Evolutionary conservation across 129 eudicot genomes (phyloP).

Genomic region (Flaveria ramosissima): DNA sequence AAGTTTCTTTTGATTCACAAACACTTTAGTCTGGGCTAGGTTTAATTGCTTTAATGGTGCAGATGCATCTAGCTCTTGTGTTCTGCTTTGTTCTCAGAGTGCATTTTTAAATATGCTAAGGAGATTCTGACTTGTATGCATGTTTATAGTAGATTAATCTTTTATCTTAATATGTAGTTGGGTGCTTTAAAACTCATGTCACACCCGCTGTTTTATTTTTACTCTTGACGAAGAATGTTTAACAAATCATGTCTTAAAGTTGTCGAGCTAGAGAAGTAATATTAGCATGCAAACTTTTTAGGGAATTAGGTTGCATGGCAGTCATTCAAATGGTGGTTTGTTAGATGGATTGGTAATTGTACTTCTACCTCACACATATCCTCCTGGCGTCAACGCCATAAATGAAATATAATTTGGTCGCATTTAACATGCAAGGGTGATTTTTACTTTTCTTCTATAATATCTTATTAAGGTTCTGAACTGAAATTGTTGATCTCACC

Average conservation of each 20-base stretch:
- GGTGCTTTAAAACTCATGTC: background rate
- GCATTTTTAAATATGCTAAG: background rate
- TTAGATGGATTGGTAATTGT: background rate
- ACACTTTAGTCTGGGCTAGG: background rate
- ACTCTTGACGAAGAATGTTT: background rate
- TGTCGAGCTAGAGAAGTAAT: background rate
- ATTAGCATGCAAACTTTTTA: background rate
- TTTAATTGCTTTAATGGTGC: background rate
- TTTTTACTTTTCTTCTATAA: background rate
- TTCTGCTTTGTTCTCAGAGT: background rate
- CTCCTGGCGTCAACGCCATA: background rate
- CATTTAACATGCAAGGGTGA: background rate
- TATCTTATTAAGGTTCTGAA: slow-evolving; percentile 7
- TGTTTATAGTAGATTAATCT: background rate
- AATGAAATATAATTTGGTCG: background rate
- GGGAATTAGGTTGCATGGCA: slow-evolving; percentile 1
- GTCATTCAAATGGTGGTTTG: background rate
- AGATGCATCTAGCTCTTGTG: background rate
- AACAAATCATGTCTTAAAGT: slow-evolving; percentile 1
- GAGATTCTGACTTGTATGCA: background rate
- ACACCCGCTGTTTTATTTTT: background rate
- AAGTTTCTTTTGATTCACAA: background rate
- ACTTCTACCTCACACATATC: background rate
- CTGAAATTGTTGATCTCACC: slow-evolving; percentile 28
- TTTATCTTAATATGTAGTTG: background rate